Evolutionary conservation across 305 asterid genomes (phyloP).

Genomic region (Fraxinus xanthoxyloides): DNA sequence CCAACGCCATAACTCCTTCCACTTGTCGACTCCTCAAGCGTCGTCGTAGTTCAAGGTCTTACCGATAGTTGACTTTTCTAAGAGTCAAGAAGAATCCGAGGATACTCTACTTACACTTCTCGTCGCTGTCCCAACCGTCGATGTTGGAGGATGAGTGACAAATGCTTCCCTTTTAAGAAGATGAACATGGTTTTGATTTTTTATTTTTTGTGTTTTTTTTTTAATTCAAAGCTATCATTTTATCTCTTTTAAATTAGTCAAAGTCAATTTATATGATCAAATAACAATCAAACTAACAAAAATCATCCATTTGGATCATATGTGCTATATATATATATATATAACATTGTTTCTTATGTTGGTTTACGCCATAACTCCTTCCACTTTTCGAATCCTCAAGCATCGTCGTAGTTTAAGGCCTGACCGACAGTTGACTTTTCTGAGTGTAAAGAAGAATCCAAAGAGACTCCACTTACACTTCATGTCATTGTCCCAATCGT

Average conservation of each 20-base stretch:
- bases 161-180: conserved; percentile 40
- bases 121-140: conserved; percentile 28
- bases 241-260: too few relatives aligned
- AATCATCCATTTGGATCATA: too few relatives aligned
- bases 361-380: conserved; percentile 58
- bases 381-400: conserved; percentile 43
- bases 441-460: too few relatives aligned
- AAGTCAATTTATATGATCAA: too few relatives aligned
- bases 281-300: too few relatives aligned
- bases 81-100: conserved; percentile 29
- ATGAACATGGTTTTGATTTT: conserved; percentile 24
- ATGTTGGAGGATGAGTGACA: conserved; percentile 10
- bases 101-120: conserved; percentile 33
- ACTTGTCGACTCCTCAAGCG: conserved; percentile 44
- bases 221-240: too few relatives aligned
- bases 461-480: too few relatives aligned
- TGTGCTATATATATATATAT: too few relatives aligned
- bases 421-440: conserved; percentile 48
- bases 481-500: too few relatives aligned
- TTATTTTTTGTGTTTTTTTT: too few relatives aligned
- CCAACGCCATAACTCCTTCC: conserved; percentile 47
- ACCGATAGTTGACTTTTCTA: conserved; percentile 68
- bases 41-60: conserved; percentile 71
- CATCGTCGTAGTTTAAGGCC: conserved; percentile 66
- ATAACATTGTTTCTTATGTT: conserved; percentile 37